phyloP scores from a whole-genome alignment of 176 grass and related monocot genomes.

The Canna indica region DNA sequence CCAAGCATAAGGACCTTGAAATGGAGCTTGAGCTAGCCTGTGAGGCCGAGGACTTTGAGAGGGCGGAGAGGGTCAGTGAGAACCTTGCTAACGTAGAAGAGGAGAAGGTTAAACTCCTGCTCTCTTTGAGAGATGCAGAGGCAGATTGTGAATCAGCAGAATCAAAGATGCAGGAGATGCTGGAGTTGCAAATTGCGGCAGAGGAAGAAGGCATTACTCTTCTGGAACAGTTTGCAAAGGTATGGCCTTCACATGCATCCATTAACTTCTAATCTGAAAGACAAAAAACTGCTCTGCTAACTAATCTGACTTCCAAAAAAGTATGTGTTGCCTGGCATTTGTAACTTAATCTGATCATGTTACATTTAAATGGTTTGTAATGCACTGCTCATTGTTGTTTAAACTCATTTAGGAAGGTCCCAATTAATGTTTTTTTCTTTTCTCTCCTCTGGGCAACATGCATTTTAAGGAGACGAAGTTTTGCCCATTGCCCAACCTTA shows the following conservation, averaged over 20 bases:
- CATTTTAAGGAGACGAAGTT: too few relatives aligned
- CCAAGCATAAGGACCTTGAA: slow-evolving; percentile 72
- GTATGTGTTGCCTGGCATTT: not conserved
- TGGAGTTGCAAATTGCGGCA: slow-evolving; percentile 42
- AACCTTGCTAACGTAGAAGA: slow-evolving; percentile 45
- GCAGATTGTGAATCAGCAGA: slow-evolving; percentile 56
- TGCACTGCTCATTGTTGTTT: not conserved
- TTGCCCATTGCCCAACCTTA: too few relatives aligned
- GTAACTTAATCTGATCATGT: not conserved
- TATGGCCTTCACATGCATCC: slow-evolving; percentile 16
- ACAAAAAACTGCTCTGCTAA: not conserved
- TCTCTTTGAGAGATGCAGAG: slow-evolving; percentile 44
- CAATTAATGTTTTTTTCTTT: too few relatives aligned
- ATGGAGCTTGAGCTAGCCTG: slow-evolving; percentile 83
- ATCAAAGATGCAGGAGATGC: slow-evolving; percentile 60
- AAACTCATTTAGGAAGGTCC: not conserved
- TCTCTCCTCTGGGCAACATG: too few relatives aligned
- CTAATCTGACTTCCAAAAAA: not conserved
- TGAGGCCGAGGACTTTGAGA: slow-evolving; percentile 81
- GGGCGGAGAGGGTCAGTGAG: slow-evolving; percentile 67
- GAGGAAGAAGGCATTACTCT: slow-evolving; percentile 63
- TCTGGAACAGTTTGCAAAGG: slow-evolving; percentile 64
- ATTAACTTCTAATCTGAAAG: not conserved
- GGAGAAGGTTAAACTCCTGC: slow-evolving; percentile 49
- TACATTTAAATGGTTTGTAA: not conserved